Evolutionary conservation across 2,329 filamentous ascomycete genomes (phyloP).

Genomic region (Diaporthe sp.): DNA sequence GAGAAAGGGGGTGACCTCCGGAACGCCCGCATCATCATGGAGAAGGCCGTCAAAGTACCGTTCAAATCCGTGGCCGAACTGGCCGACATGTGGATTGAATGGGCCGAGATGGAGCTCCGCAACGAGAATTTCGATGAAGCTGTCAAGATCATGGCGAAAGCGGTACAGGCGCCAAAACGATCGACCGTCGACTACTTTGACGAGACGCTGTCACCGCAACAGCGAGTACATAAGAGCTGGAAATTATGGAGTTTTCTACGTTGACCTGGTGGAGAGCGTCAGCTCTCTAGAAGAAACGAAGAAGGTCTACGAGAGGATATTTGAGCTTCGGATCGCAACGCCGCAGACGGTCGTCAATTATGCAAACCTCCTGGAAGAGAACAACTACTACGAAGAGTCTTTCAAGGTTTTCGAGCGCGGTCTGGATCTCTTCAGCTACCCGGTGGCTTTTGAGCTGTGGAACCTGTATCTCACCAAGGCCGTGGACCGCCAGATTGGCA

Average conservation of each 20-base stretch:
- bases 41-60: constrained; percentile 97
- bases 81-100: constrained; percentile 98
- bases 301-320: constrained; percentile 96
- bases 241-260: constrained; percentile 99
- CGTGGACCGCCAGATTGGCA: constrained; percentile 93
- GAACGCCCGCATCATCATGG: constrained; percentile 91
- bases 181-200: constrained; percentile 99
- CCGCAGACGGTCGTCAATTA: constrained; percentile 99
- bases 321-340: constrained; percentile 96
- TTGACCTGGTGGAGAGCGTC: constrained; percentile 96
- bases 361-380: constrained; percentile 92
- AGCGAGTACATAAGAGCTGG: constrained; percentile 98
- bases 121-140: constrained; percentile 97
- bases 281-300: constrained; percentile 90
- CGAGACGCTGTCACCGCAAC: constrained; percentile 91
- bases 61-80: constrained; percentile 98
- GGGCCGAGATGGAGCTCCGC: constrained; percentile 97
- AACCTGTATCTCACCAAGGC: constrained; percentile 98
- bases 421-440: constrained; percentile 97
- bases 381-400: constrained; percentile 95
- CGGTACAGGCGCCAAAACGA: constrained; percentile 93
- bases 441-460: constrained; percentile 98
- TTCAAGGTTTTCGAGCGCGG: constrained; percentile 98
- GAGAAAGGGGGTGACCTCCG: constrained; percentile 86
- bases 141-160: constrained; percentile 95